These are phyloP conservation scores for Ettlia oleoabundans DNA, from an alignment of 139 green algal species.

Conservation along the genomic window DNA sequence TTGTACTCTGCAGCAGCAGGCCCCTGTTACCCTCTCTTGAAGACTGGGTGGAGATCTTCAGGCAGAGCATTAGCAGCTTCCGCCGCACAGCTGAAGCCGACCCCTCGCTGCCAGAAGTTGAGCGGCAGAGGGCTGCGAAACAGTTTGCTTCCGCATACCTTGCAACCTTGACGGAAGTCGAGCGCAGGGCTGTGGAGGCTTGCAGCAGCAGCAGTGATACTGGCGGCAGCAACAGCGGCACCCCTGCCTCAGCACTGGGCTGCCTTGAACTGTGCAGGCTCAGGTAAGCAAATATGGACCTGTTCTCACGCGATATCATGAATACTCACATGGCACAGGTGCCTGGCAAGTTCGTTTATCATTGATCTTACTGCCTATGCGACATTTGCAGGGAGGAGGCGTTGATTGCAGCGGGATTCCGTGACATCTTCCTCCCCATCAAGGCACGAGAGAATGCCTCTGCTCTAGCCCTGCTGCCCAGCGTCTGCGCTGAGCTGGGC, in stretches of 20 bases:
- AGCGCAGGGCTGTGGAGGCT: background rate
- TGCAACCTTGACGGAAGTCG: background rate
- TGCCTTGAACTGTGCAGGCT: conserved; percentile 29
- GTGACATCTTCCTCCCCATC: conserved; percentile 75
- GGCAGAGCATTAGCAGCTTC: conserved; percentile 66
- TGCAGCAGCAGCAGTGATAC: background rate
- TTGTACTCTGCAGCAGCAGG: conserved; percentile 12
- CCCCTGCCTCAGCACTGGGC: too few species aligned
- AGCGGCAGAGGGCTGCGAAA: background rate
- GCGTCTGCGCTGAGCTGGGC: conserved; percentile 48
- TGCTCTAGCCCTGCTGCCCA: conserved; percentile 70
- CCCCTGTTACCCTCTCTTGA: conserved; percentile 36
- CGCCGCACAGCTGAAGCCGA: conserved; percentile 36
- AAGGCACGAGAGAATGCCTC: conserved; percentile 78
- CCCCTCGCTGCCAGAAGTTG: conserved; percentile 2
- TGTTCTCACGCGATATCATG: too few species aligned
- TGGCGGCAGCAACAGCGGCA: background rate
- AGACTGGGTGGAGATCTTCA: conserved; percentile 77
- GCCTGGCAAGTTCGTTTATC: too few species aligned
- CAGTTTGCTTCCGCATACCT: conserved; percentile 31
- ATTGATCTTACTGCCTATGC: too few species aligned
- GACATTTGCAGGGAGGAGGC: conserved; percentile 67
- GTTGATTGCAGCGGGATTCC: conserved; percentile 64
- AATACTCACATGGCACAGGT: too few species aligned
- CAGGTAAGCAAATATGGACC: background rate